Evolutionary conservation across 2,329 filamentous ascomycete species (phyloP).

Genomic region (Periconia sp.): DNA sequence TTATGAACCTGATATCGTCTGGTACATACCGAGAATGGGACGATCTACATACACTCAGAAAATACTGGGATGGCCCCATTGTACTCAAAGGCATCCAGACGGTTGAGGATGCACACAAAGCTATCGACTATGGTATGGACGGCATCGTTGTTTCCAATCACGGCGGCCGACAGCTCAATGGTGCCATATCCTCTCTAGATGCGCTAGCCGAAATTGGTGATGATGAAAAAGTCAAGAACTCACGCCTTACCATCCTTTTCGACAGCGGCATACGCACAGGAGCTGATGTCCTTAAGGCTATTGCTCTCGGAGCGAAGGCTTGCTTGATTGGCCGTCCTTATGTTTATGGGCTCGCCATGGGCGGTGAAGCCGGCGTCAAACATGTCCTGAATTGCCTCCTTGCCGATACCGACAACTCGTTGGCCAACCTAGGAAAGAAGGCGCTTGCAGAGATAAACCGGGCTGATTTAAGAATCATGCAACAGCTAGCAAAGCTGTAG

Average conservation of each 20-base stretch:
- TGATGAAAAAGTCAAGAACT: conserved; percentile 38
- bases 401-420: conserved; percentile 40
- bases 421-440: conserved; percentile 42
- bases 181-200: conserved; percentile 41
- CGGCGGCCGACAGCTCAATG: conserved; percentile 45
- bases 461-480: conserved; percentile 34
- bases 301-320: conserved; percentile 45
- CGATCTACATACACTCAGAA: conserved; percentile 37
- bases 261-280: conserved; percentile 46
- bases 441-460: conserved; percentile 32
- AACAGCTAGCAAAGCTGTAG: conserved; percentile 35
- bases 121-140: conserved; percentile 43
- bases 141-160: conserved; percentile 49
- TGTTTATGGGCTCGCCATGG: conserved; percentile 45
- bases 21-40: conserved; percentile 44
- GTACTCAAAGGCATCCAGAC: conserved; percentile 49
- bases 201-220: conserved; percentile 44
- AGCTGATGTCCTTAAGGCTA: conserved; percentile 44
- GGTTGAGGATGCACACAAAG: conserved; percentile 42
- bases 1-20: conserved; percentile 41
- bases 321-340: conserved; percentile 45
- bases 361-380: conserved; percentile 44
- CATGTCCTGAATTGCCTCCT: conserved; percentile 44
- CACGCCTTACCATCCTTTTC: conserved; percentile 40
- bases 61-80: conserved; percentile 46